phyloP scores from a whole-genome alignment of 148 eudicot genomes.

The Beta vulgaris region DNA sequence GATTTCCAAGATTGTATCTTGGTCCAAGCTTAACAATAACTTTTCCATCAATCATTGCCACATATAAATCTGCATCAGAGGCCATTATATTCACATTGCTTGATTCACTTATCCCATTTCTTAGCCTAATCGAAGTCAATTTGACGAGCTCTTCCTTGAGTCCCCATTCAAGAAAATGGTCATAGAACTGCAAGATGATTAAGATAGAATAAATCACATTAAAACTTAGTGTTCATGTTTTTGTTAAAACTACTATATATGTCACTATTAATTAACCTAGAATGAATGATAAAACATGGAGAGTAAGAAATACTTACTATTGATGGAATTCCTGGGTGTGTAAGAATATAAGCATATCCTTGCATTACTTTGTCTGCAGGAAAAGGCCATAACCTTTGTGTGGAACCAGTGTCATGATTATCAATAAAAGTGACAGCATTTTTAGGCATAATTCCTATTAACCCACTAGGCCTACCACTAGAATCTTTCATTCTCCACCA shows the following conservation, averaged over 20 bases:
- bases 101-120: conserved; percentile 20
- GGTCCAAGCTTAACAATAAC: conserved; percentile 22
- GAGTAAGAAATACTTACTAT: no score
- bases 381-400: conserved; percentile 20
- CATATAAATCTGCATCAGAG: conserved; percentile 8
- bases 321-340: conserved; percentile 18
- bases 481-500: conserved; percentile 58
- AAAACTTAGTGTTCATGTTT: not conserved
- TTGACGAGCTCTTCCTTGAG: conserved; percentile 19
- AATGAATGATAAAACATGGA: no score
- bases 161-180: conserved; percentile 28
- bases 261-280: no score
- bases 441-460: conserved; percentile 52
- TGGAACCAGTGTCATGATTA: conserved; percentile 25
- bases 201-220: not conserved
- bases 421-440: conserved; percentile 19
- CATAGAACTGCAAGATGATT: conserved; percentile 16
- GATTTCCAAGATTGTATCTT: conserved; percentile 21
- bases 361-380: conserved; percentile 24
- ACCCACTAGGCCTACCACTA: conserved; percentile 39
- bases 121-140: conserved; percentile 3
- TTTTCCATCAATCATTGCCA: conserved; percentile 22
- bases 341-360: conserved; percentile 24
- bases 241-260: no score
- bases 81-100: conserved; percentile 26